Base-by-base conservation (phyloP, 108 stramenopile species). In the Cyclostephanos invisitatus region DNA sequence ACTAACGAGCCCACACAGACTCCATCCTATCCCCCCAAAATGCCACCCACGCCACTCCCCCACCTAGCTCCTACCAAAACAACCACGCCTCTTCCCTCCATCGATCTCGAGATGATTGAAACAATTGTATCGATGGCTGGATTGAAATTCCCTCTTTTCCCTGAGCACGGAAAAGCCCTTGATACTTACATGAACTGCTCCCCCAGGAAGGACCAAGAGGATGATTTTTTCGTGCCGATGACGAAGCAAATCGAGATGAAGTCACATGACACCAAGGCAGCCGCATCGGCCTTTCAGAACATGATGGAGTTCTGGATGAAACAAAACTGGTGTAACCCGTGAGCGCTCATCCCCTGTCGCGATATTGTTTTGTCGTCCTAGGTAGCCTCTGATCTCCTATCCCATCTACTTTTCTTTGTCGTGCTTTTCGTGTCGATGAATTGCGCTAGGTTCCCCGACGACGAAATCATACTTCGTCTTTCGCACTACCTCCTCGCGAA, bases 241-340 rank as follows among this genome's bases (percentile, higher is more conserved):
- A 46, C 17, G 28, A 59, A 63, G 61, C 75, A 22, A 27, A 64
- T 64, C 42, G 50, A 54, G 18, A 70, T 77, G 75, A 48, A 46
- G 20, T 32, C 27, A 27, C 17, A 38, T 27, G 11, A 28, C 22
- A 7, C 24, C 6, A 4, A 48, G 6, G n/a, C 24, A 8, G 28
- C 60, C 37, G 1, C 56, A 14, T 27, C 3, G 29, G 17, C 27
- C 0, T 57, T 57, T 28, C 24, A 57, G 10, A 32, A 28, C 17
- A 27, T 14, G 3, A 61, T 61, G 60, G 18, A 8, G 0, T 2
- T 21, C 6, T 61, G 60, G 60, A 21, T 61, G 2, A 40, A 36
- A 40, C 36, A 21, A 17, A 61, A 61, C 60, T 61, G 60, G 60
- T 15, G 17, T n/a, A 61, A 61, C 21, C 60, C 60, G n/a, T 46